phyloP scores from a whole-genome alignment of 2,329 filamentous ascomycete genomes.

The Penicillium janthinellum region DNA sequence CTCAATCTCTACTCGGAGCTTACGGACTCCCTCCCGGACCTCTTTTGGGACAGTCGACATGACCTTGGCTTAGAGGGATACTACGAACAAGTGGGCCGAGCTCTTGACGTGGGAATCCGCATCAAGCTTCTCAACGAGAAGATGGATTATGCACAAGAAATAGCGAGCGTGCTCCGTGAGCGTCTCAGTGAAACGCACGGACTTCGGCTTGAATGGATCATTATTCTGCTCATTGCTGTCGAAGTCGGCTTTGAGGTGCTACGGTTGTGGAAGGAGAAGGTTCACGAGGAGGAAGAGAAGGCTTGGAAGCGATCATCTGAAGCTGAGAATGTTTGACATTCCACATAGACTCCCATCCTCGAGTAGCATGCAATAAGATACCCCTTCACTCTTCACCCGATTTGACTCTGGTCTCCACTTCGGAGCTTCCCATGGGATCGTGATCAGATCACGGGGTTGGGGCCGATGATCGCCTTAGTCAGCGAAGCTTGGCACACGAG shows the following conservation, averaged over 20 bases:
- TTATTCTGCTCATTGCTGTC: conserved; percentile 88
- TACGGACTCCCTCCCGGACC: conserved; percentile 89
- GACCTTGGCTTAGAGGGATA: conserved; percentile 91
- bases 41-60: conserved; percentile 92
- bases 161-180: conserved; percentile 84
- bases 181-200: conserved; percentile 89
- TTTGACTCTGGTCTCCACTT: conserved; percentile 4
- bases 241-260: conserved; percentile 88
- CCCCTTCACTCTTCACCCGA: conserved; percentile 15
- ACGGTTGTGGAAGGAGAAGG: conserved; percentile 67
- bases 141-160: conserved; percentile 97
- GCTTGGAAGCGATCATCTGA: conserved; percentile 8
- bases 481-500: conserved; percentile 7
- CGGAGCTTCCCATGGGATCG: conserved; percentile 1
- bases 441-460: conserved; percentile 7
- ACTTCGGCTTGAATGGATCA: conserved; percentile 88
- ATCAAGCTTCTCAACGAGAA: conserved; percentile 94
- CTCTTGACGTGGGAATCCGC: conserved; percentile 85
- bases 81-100: conserved; percentile 89
- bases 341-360: not conserved
- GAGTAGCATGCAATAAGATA: conserved; percentile 10
- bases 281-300: conserved; percentile 39
- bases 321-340: not conserved
- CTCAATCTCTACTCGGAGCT: conserved; percentile 96
- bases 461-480: conserved; percentile 25